Percentiles rank a stretch among this genome's conserved stretches.
These are phyloP conservation scores for Candida frijolesensis DNA, from an alignment of 1,139 yeast genomes.

Conservation along the genomic window DNA sequence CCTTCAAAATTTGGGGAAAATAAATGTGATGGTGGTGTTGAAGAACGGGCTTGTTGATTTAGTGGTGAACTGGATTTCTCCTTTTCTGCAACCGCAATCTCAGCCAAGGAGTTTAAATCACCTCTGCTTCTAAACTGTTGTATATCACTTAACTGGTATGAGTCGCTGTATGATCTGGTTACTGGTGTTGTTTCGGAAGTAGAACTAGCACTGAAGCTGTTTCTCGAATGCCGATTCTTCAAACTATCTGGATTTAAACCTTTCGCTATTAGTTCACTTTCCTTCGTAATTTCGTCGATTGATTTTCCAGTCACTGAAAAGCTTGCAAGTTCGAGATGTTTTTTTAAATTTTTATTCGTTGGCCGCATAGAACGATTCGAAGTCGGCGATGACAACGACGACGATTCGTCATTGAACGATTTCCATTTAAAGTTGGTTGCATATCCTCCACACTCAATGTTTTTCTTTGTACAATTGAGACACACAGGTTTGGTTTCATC, in stretches of 20 bases:
- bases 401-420: conserved; percentile 37
- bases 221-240: conserved; percentile 16
- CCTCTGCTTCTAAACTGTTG: conserved; percentile 5
- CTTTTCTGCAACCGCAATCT: conserved; percentile 32
- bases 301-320: conserved; percentile 56
- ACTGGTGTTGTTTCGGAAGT: not conserved
- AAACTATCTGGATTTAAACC: conserved; percentile 47
- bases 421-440: conserved; percentile 67
- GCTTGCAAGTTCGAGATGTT: conserved; percentile 55
- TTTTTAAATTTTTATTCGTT: conserved; percentile 23
- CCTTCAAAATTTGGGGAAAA: conserved; percentile 6
- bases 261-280: conserved; percentile 48
- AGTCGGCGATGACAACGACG: not conserved
- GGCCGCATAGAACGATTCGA: not conserved
- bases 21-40: not conserved
- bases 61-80: conserved; percentile 21
- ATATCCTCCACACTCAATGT: conserved; percentile 74
- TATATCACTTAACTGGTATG: not conserved
- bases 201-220: conserved; percentile 5
- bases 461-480: conserved; percentile 74
- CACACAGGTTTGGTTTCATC: conserved; percentile 85
- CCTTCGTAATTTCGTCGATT: conserved; percentile 48
- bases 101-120: conserved; percentile 31
- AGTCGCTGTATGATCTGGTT: conserved; percentile 2
- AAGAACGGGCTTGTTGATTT: not conserved